These are phyloP conservation scores for Penicillium sp. DNA, from an alignment of 2,329 filamentous ascomycete genomes.

Conservation along the genomic window DNA sequence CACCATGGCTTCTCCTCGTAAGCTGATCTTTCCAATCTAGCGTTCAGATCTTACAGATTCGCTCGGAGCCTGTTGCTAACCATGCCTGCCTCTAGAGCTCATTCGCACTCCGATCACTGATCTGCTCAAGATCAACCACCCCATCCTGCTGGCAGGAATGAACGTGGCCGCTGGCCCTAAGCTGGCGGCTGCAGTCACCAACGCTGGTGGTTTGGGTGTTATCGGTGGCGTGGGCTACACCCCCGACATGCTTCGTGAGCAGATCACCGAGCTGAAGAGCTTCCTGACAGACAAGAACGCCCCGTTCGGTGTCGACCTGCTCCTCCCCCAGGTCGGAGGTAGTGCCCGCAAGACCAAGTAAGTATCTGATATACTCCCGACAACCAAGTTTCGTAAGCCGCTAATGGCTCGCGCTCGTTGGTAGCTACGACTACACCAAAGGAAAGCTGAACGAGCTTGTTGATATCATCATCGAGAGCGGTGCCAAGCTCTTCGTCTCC, in stretches of 20 bases:
- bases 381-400: too few species aligned
- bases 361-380: slow-evolving; percentile 24
- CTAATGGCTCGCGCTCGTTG: slow-evolving; percentile 7
- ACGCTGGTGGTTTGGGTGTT: slow-evolving; percentile 93
- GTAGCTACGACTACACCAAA: slow-evolving; percentile 98
- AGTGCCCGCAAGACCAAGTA: slow-evolving; percentile 92
- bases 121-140: slow-evolving; percentile 97
- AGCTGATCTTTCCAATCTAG: slow-evolving; percentile 36
- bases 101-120: slow-evolving; percentile 91
- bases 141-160: slow-evolving; percentile 94
- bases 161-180: slow-evolving; percentile 97
- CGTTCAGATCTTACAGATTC: too few species aligned
- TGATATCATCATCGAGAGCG: slow-evolving; percentile 88
- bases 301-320: slow-evolving; percentile 89
- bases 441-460: slow-evolving; percentile 90
- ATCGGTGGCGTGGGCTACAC: slow-evolving; percentile 91
- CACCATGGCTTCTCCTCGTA: slow-evolving; percentile 77
- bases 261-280: slow-evolving; percentile 90
- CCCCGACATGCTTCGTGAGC: slow-evolving; percentile 92
- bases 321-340: slow-evolving; percentile 92
- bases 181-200: slow-evolving; percentile 93
- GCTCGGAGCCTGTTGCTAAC: background rate
- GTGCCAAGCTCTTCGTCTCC: slow-evolving; percentile 90
- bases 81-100: slow-evolving; percentile 62
- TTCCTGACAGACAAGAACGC: slow-evolving; percentile 86